Evolutionary conservation across 2,329 filamentous ascomycete genomes (phyloP), one percentile per base, ranked within the genome.

Genomic region (Lecanoromycetidae sp.): DNA sequence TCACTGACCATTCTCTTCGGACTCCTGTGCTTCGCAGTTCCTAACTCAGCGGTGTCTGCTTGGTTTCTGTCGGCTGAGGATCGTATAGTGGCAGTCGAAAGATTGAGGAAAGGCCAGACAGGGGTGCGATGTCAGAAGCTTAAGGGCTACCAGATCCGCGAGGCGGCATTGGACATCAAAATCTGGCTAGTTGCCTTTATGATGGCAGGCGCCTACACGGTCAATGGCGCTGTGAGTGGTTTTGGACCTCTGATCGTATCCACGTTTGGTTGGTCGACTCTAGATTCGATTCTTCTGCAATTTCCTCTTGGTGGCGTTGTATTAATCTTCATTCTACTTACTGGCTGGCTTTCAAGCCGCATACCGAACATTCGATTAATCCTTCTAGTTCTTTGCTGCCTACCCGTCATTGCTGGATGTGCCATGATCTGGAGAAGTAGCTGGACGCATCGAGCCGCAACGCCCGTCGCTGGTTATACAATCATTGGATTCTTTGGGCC

Each of bases 391-490:
- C 37, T 74, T 3, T 82, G 77, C 54, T 86, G 81, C 50, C 67
- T 87, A 0, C 83, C 82, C 0, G 81, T 87, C 44, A 84, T 87
- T 40, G 80, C 80, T 0, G 82, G 83, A 1, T 87, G 79, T 57
- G 75, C 72, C 3, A 75, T 86, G 60, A 85, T 88, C 56, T 87
- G 83, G 83, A 82, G 78, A 59, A 75, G 66, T 2, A 56, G 61
- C 7, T 75, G 83, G 84, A 70, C 69, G 5, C 71, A 79, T 52
- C 80, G 75, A 33, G 77, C 82, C 1, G 75, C 75, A 0, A 73
- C 76, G 0, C 82, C 82, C 0, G 78, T 87, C 0, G 72, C 77
- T 0, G 83, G 82, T 0, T 87, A 86, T 59, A 77, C 78, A 0
- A 72, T 87, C 29, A 82, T 80, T 2, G 82, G 82, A 0, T 83